These are phyloP conservation scores for Albugo candida DNA, from an alignment of 352 stramenopile genomes.

Conservation along the genomic window DNA sequence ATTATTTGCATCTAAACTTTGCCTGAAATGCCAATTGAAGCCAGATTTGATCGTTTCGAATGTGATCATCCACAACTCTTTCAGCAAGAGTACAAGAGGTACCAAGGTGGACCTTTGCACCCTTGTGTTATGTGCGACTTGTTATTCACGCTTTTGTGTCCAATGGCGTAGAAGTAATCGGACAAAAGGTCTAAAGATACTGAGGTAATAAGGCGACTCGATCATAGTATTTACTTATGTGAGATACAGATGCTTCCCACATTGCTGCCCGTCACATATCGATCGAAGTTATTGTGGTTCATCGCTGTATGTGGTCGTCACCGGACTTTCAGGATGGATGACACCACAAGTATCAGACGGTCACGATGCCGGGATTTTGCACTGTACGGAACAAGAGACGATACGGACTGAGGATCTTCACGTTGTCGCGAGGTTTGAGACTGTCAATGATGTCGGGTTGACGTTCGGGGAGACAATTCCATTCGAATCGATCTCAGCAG, in stretches of 20 bases:
- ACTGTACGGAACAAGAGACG: neutral
- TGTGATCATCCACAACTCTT: slow-evolving; percentile 49
- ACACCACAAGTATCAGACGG: neutral
- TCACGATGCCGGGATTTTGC: slow-evolving; percentile 7
- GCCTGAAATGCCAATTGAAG: too few species aligned
- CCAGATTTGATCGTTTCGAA: slow-evolving; percentile 28
- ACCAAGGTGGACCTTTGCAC: neutral
- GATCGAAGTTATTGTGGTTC: slow-evolving; percentile 51
- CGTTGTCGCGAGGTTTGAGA: slow-evolving; percentile 35
- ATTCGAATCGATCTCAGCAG: slow-evolving; percentile 14
- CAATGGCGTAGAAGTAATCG: slow-evolving; percentile 25
- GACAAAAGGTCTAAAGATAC: slow-evolving; percentile 54
- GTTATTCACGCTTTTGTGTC: slow-evolving; percentile 3
- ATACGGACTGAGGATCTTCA: slow-evolving; percentile 7
- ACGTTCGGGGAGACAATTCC: slow-evolving; percentile 23
- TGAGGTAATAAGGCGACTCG: slow-evolving; percentile 12
- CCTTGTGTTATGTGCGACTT: neutral
- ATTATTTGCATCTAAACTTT: too few species aligned
- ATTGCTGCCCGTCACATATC: slow-evolving; percentile 45
- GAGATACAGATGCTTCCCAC: slow-evolving; percentile 25
- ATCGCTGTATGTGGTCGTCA: slow-evolving; percentile 22
- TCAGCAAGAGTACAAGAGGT: slow-evolving; percentile 46
- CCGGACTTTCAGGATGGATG: slow-evolving; percentile 1
- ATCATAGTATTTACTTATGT: neutral
- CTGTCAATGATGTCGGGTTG: slow-evolving; percentile 15